Conservation (phyloP, 768 basidiomycete species). For the Sarcomyxa edulis region DNA sequence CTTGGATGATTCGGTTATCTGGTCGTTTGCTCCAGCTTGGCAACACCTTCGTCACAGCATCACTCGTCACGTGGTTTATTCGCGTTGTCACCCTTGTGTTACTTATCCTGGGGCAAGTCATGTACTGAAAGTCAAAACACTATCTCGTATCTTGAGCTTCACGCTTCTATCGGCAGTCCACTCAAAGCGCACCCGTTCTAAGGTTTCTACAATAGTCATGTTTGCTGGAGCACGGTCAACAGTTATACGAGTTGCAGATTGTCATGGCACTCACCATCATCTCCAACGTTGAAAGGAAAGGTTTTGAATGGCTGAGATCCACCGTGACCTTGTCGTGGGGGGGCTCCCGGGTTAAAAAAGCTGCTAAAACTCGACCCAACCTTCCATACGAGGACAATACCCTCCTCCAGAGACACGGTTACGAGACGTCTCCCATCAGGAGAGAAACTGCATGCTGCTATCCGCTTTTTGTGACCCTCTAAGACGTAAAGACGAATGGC, state of each 20-base stretch:
- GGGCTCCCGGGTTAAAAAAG: conserved; percentile 87
- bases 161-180: conserved; percentile 86
- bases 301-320: conserved; percentile 88
- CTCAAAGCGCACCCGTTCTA: conserved; percentile 74
- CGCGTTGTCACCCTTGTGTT: neutral
- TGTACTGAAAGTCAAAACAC: conserved; percentile 82
- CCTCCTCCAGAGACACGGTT: conserved; percentile 83
- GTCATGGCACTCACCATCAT: conserved; percentile 54
- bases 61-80: too few relatives aligned
- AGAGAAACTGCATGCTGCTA: conserved; percentile 86
- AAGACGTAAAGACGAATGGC: conserved; percentile 93
- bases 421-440: conserved; percentile 89
- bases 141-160: conserved; percentile 76
- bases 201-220: conserved; percentile 47
- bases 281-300: conserved; percentile 78
- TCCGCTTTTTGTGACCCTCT: conserved; percentile 79
- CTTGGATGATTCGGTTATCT: too few relatives aligned
- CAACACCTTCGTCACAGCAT: too few relatives aligned
- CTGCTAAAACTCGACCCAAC: conserved; percentile 87
- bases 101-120: too few relatives aligned
- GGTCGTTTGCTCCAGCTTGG: too few relatives aligned
- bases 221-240: conserved; percentile 20
- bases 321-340: conserved; percentile 81
- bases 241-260: neutral
- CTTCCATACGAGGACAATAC: conserved; percentile 88